Evolutionary conservation across 257 asterid species (phyloP).

Genomic region (Eucommia ulmoides): DNA sequence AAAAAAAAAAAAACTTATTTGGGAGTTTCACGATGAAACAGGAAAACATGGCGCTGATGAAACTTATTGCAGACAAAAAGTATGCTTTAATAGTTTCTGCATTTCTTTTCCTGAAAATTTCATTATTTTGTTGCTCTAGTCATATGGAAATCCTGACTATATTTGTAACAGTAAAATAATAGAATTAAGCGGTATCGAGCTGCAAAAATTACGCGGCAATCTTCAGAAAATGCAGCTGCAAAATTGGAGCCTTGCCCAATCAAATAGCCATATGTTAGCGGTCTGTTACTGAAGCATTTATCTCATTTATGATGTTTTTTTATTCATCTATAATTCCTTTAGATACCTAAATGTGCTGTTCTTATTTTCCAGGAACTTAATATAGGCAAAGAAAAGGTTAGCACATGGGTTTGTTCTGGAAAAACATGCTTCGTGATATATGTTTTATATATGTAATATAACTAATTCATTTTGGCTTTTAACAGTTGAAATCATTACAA

Average conservation of each 20-base stretch:
- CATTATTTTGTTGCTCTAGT: neutral
- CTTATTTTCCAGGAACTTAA: conserved; percentile 55
- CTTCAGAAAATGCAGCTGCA: conserved; percentile 79
- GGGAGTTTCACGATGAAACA: conserved; percentile 17
- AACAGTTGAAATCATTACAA: conserved; percentile 55
- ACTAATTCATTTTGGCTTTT: conserved; percentile 3
- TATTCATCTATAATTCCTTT: too few species aligned
- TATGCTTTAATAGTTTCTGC: conserved; percentile 9
- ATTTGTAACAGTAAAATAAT: conserved; percentile 52
- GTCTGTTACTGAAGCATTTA: conserved; percentile 24
- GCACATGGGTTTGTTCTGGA: neutral
- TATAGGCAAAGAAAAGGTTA: conserved; percentile 60
- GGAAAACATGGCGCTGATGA: conserved; percentile 74
- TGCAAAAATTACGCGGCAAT: conserved; percentile 43
- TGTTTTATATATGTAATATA: neutral
- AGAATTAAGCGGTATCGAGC: conserved; percentile 64
- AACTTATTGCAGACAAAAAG: conserved; percentile 72
- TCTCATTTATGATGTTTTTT: neutral
- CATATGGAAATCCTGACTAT: conserved; percentile 1
- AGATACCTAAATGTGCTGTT: too few species aligned
- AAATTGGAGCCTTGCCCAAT: conserved; percentile 78
- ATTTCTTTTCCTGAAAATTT: neutral
- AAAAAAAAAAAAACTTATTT: neutral
- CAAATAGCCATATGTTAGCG: conserved; percentile 63
- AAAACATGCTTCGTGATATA: neutral